phyloP scores from a whole-genome alignment of 352 stramenopile genomes.

The Halophytophthora polymorphica region DNA sequence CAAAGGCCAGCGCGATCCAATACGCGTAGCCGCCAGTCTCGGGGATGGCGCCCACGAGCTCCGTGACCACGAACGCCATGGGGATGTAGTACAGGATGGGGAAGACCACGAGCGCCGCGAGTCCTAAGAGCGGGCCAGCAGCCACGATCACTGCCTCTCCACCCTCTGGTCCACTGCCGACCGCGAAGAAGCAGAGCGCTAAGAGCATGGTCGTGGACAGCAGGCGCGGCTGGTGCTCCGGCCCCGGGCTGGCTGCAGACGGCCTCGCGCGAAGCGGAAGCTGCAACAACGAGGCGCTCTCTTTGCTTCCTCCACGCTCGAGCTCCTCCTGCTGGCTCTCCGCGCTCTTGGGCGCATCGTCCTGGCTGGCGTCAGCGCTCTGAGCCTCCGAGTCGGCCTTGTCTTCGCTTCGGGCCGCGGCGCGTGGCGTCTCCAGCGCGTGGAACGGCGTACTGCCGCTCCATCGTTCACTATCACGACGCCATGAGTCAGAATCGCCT shows the following conservation, averaged over 20 bases:
- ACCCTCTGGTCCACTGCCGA: slow-evolving; percentile 41
- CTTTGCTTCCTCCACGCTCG: background rate
- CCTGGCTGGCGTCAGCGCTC: background rate
- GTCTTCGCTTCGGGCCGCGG: too few species aligned
- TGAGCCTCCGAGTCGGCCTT: background rate
- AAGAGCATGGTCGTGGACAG: slow-evolving; percentile 39
- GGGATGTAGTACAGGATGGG: slow-evolving; percentile 48
- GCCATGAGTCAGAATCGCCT: too few species aligned
- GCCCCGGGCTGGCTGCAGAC: slow-evolving; percentile 4
- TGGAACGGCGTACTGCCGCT: background rate
- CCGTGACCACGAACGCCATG: slow-evolving; percentile 42
- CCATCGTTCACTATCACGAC: background rate
- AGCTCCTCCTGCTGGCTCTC: background rate
- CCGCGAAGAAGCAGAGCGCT: slow-evolving; percentile 55
- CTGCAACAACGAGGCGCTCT: slow-evolving; percentile 1
- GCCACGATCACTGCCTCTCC: slow-evolving; percentile 44
- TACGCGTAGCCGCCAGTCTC: slow-evolving; percentile 54
- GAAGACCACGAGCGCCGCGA: slow-evolving; percentile 35
- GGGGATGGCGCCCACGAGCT: slow-evolving; percentile 47
- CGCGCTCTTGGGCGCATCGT: background rate
- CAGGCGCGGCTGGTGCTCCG: slow-evolving; percentile 9
- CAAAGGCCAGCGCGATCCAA: slow-evolving; percentile 68
- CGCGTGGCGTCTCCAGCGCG: background rate
- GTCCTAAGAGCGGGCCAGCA: slow-evolving; percentile 35
- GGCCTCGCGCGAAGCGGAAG: slow-evolving; percentile 3